Evolutionary conservation across 202 grass and related monocot species (phyloP), one percentile per base, ranked within the genome.

Genomic region (Setaria italica): DNA sequence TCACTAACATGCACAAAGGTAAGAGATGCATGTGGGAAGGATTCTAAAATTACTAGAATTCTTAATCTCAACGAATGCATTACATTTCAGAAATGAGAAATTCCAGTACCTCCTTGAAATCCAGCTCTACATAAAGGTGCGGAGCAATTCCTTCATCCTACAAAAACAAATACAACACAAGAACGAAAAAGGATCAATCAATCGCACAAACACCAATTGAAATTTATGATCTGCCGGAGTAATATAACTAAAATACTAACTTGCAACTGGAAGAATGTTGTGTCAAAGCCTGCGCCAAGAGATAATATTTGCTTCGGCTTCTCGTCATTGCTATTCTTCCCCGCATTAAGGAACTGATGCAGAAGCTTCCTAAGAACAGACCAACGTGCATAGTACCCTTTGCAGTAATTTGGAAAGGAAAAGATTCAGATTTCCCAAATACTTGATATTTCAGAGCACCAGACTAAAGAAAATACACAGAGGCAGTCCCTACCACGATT

Each of bases 201-300:
- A 42, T 70, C 2, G 0, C 32, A n/a, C 56, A 16, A 55, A 75
- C 50, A 56, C 17, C 0, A 13, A 55, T 39, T 16, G 4, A 39
- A 20, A 13, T 20, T 41, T 32, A 4, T 77, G 16, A 76, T n/a
- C 6, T 16, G 4, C 9, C 11, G 35, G 56, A 62, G 67, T 62
- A 15, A 69, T 11, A 45, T 20, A 70, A 59, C 65, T 69, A 63
- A 63, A 58, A 32, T 4, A 89, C 76, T 75, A 86, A 98, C 96
- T 70, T 91, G 81, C 88, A 98, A 88, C 72, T 98, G 96, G 68
- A 98, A 98, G 53, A 92, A 98, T 79, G 91, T 90, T 0, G 95
- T 98, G 68, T 98, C 96, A 85, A 98, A 98, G 81, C 96, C 96
- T 85, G 96, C 93, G 4, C 96, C 96, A 84, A 98, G 79, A 86